Evolutionary conservation across 1,284 basidiomycete species (phyloP).

Genomic region (Neolentinus lepideus): DNA sequence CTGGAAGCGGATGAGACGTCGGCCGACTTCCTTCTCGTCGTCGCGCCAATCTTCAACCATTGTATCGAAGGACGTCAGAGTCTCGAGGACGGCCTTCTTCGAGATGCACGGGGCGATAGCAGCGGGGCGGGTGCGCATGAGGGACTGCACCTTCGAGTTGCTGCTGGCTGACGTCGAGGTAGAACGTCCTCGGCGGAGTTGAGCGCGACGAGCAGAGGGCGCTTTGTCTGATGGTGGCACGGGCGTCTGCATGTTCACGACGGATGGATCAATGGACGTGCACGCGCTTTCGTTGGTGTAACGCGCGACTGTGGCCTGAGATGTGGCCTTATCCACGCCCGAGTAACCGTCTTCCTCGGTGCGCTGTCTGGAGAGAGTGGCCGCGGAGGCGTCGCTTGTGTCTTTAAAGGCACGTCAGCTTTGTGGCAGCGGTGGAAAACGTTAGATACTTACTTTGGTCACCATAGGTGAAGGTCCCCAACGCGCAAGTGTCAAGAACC

Average conservation of each 20-base stretch:
- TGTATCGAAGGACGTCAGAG: conserved; percentile 45
- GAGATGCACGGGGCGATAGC: conserved; percentile 10
- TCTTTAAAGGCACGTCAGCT: not conserved
- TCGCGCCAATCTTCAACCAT: conserved; percentile 51
- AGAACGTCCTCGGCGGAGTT: conserved; percentile 10
- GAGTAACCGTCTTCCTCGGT: not conserved
- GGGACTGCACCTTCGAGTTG: conserved; percentile 17
- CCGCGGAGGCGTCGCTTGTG: not conserved
- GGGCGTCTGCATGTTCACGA: not conserved
- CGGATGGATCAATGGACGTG: conserved; percentile 1
- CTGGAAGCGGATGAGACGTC: conserved; percentile 54
- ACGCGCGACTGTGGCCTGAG: not conserved
- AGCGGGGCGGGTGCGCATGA: conserved; percentile 26
- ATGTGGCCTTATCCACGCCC: not conserved
- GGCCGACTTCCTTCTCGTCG: conserved; percentile 33
- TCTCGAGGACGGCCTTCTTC: conserved; percentile 47
- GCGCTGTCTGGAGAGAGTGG: not conserved
- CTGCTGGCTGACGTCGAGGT: conserved; percentile 10
- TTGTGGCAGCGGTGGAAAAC: not conserved
- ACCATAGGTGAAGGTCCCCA: conserved; percentile 65
- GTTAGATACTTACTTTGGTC: not conserved
- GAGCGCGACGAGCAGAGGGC: conserved; percentile 5
- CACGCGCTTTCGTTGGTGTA: not conserved
- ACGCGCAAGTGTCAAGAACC: conserved; percentile 54
- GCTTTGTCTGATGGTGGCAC: not conserved